Evolutionary conservation across 495 filamentous ascomycete species (phyloP), one percentile per base, ranked within the genome.

Genomic region (Hypoxylon intermedium): DNA sequence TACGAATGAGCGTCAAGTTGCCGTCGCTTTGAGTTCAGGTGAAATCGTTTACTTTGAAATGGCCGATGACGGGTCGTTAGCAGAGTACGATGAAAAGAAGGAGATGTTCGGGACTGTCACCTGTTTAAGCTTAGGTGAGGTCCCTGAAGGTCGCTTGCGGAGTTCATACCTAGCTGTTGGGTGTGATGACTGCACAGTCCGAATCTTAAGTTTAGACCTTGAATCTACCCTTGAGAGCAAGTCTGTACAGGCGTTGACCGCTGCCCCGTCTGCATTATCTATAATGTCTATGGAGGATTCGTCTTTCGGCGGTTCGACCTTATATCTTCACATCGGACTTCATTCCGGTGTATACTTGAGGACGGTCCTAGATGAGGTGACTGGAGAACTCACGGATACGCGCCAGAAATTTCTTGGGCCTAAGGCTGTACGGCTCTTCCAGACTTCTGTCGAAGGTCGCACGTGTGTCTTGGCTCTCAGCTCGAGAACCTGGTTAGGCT

Each of bases 41-140:
- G 94, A 99, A 70, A 94, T 99, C 51, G 90, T 94, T 15, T 98
- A 97, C 68, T 99, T 99, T 61, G 95, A 97, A 72, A 90, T 96
- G 87, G 95, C 96, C 69, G 81, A 84, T 1, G 93, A 98, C 75
- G 93, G 92, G 7, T 87, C 87, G 5, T 78, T 99, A 11, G 91
- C 92, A 23, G 93, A 98, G 74, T 96, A 96, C 60, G 92, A 98
- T 47, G 93, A 98, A 60, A 92, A 93, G 74, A 89, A 89, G 59
- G 89, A 95, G 68, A 96, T 98, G 91, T 91, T 88, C 48, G 92
- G 91, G n/a, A 96, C 92, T 0, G 91, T 99, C 15, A 97, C 92
- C 12, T 93, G 89, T 44, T 78, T 99, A 12, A 96, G 92, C 68
- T 79, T 99, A 53, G 95, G 93, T n/a, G 87, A 92, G 41, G 92